A percentile compares a stretch with the other conserved stretches of the same genome.
Evolutionary conservation across 306 rosid genomes (phyloP).

Genomic region (Prunus mira): DNA sequence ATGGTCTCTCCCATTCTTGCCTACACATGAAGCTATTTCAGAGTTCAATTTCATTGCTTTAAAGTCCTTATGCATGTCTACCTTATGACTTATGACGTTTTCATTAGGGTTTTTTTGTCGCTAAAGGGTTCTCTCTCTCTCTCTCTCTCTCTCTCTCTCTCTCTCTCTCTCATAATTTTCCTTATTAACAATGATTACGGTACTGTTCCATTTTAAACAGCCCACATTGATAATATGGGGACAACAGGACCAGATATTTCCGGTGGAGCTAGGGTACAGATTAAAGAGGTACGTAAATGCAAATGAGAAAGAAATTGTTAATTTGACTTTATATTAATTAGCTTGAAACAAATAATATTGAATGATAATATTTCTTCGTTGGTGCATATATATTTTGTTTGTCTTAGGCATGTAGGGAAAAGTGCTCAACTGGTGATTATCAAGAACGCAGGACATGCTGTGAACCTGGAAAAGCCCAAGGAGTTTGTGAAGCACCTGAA

Average conservation of each 20-base stretch:
- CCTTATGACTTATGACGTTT: no score
- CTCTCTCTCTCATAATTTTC: no score
- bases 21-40: no score
- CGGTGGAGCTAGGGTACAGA: slow-evolving; percentile 59
- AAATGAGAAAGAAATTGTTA: not conserved
- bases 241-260: slow-evolving; percentile 63
- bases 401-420: slow-evolving; percentile 42
- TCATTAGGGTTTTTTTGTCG: no score
- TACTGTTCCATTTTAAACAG: slow-evolving; percentile 26
- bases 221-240: slow-evolving; percentile 60
- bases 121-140: no score
- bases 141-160: no score
- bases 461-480: slow-evolving; percentile 53
- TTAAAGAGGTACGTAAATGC: slow-evolving; percentile 34
- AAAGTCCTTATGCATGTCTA: no score
- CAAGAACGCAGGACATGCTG: slow-evolving; percentile 69
- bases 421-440: slow-evolving; percentile 38
- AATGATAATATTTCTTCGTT: not conserved
- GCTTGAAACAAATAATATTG: no score
- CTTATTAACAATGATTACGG: no score
- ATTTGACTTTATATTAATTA: no score
- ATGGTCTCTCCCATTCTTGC: not conserved
- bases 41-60: no score
- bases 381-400: not conserved
- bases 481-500: slow-evolving; percentile 50